Percentiles rank a stretch among this genome's conserved stretches.
phyloP scores from a whole-genome alignment of 805 yeast species.

The Hemisphaericaspora nanyangensis region DNA sequence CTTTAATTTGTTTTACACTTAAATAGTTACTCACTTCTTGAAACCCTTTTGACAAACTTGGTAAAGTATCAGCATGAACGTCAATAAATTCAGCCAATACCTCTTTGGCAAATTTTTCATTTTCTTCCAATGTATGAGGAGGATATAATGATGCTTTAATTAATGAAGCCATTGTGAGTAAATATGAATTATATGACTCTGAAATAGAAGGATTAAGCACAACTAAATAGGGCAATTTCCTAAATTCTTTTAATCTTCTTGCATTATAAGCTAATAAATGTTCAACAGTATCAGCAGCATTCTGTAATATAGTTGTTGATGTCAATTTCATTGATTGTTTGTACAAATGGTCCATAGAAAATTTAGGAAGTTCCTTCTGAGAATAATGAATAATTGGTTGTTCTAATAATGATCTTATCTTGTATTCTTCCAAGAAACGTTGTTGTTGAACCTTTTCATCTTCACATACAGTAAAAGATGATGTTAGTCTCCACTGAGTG shows the following conservation, averaged over 20 bases:
- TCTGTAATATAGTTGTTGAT: constrained; percentile 30
- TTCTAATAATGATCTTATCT: constrained; percentile 55
- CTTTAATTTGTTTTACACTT: constrained; percentile 47
- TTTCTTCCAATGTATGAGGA: constrained; percentile 50
- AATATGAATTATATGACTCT: constrained; percentile 67
- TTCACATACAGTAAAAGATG: constrained; percentile 1
- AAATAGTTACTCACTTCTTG: constrained; percentile 53
- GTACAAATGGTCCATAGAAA: constrained; percentile 50
- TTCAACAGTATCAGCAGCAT: constrained; percentile 56
- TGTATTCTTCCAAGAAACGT: constrained; percentile 49
- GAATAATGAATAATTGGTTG: constrained; percentile 57
- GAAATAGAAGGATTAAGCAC: constrained; percentile 85
- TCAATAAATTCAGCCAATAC: constrained; percentile 60
- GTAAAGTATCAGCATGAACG: constrained; percentile 80
- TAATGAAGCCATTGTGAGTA: constrained; percentile 54
- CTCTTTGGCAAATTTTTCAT: constrained; percentile 44
- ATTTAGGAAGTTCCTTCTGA: constrained; percentile 46
- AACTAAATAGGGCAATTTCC: constrained; percentile 77
- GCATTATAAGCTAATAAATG: constrained; percentile 61
- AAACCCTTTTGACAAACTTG: constrained; percentile 79
- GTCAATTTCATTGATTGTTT: constrained; percentile 37
- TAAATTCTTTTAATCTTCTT: constrained; percentile 63
- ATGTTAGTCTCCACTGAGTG: neutral
- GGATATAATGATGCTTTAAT: constrained; percentile 30
- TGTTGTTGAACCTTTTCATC: constrained; percentile 18